These are phyloP conservation scores for Elasticomyces elasticus DNA, from an alignment of 495 filamentous ascomycete species.

Conservation along the genomic window DNA sequence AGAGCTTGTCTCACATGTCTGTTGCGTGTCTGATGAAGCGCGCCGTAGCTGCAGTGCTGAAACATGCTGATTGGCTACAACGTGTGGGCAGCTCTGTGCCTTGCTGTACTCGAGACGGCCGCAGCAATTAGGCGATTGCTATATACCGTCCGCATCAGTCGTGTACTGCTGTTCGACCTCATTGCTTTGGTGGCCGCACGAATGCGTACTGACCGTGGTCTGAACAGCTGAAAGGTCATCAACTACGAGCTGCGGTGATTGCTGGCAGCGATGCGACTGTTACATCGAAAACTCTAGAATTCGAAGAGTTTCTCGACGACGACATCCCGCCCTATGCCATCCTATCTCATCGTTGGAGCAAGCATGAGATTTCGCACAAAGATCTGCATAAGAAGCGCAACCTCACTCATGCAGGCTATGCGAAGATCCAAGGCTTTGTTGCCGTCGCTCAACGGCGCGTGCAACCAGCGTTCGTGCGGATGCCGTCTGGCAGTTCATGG, in stretches of 20 bases:
- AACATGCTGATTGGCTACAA: too few species aligned
- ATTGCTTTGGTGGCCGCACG: too few species aligned
- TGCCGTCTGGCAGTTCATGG: too few species aligned
- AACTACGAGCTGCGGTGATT: neutral
- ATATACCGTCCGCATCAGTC: too few species aligned
- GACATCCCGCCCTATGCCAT: slow-evolving; percentile 13
- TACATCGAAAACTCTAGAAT: slow-evolving; percentile 1
- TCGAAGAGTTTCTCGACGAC: slow-evolving; percentile 8
- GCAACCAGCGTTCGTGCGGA: too few species aligned
- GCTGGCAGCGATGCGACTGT: slow-evolving; percentile 9
- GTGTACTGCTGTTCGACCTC: too few species aligned
- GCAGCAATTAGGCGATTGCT: too few species aligned
- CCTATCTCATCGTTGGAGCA: slow-evolving; percentile 17
- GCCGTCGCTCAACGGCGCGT: neutral
- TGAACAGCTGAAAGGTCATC: neutral
- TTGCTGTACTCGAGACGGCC: too few species aligned
- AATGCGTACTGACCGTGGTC: neutral
- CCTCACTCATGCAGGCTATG: neutral
- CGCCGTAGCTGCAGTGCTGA: too few species aligned
- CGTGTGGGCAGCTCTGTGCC: too few species aligned
- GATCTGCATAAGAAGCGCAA: neutral
- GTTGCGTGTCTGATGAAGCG: too few species aligned
- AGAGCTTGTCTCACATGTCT: neutral
- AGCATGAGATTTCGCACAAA: neutral
- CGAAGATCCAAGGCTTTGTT: slow-evolving; percentile 1